Percentiles rank a stretch among this genome's conserved stretches.
These are phyloP conservation scores for Coelastrella sp. DNA, from an alignment of 139 green algal species.

Conservation along the genomic window DNA sequence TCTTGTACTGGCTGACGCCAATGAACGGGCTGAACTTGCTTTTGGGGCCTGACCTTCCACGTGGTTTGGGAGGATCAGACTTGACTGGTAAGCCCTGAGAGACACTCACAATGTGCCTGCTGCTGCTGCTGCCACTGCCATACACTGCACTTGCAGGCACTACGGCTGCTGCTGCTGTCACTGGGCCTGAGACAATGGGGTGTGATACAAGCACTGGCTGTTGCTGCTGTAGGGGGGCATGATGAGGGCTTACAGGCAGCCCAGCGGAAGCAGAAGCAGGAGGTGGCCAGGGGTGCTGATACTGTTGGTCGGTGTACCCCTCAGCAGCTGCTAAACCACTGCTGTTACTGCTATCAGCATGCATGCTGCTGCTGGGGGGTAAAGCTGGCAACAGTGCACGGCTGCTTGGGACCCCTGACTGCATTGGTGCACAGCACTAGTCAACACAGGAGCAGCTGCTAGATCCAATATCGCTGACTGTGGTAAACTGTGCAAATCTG, in stretches of 20 bases:
- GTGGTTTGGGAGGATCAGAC: neutral
- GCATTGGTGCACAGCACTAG: neutral
- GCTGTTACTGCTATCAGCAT: neutral
- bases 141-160: neutral
- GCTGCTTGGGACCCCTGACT: neutral
- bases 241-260: neutral
- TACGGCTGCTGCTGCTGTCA: neutral
- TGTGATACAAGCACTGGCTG: neutral
- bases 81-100: neutral
- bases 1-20: constrained; percentile 60
- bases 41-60: constrained; percentile 51
- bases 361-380: neutral
- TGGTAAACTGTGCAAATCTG: too few species aligned
- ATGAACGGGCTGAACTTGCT: constrained; percentile 53
- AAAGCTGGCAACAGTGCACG: neutral
- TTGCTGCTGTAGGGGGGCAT: neutral
- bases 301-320: neutral
- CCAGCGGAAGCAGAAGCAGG: neutral
- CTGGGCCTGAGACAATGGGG: neutral
- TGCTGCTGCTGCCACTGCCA: constrained; percentile 6
- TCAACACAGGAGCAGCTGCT: neutral
- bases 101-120: neutral
- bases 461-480: neutral
- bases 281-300: neutral
- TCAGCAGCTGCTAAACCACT: neutral